Conservation (phyloP, 345 rosid species). For the Boechera retrofracta region DNA sequence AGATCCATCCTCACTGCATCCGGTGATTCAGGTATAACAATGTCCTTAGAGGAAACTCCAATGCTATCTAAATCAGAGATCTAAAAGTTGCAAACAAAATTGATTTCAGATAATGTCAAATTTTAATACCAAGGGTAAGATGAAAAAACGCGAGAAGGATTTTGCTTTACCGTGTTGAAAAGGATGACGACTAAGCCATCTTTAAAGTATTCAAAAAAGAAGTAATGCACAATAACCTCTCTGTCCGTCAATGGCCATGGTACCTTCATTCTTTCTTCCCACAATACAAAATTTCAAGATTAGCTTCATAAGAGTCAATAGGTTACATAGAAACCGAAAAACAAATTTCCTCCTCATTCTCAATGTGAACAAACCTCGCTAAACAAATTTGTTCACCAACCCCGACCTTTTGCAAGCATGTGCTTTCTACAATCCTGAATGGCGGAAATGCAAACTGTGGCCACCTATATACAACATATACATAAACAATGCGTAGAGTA, state of each 20-base stretch:
- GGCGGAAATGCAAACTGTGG: constrained; percentile 79
- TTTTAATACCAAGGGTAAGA: background rate
- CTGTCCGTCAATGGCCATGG: constrained; percentile 87
- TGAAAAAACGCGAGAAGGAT: background rate
- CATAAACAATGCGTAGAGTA: background rate
- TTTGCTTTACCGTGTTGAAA: constrained; percentile 65
- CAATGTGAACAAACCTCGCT: constrained; percentile 58
- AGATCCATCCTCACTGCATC: constrained; percentile 82
- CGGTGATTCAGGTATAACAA: constrained; percentile 63
- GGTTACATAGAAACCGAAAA: constrained; percentile 30
- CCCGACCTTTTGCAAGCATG: constrained; percentile 65
- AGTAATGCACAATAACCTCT: constrained; percentile 78
- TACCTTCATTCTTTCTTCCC: constrained; percentile 96
- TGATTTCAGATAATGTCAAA: background rate
- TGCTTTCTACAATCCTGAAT: constrained; percentile 58
- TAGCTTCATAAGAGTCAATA: constrained; percentile 30
- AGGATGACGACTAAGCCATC: constrained; percentile 72
- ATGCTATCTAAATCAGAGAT: constrained; percentile 68
- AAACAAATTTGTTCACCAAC: constrained; percentile 77
- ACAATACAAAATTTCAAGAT: constrained; percentile 42
- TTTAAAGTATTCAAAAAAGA: constrained; percentile 68
- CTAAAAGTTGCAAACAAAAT: constrained; percentile 48
- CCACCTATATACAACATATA: constrained; percentile 61
- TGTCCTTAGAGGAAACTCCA: constrained; percentile 57
- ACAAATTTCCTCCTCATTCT: background rate